Evolutionary conservation across 176 grass and related monocot genomes (phyloP).

Genomic region (Oryza meyeriana): DNA sequence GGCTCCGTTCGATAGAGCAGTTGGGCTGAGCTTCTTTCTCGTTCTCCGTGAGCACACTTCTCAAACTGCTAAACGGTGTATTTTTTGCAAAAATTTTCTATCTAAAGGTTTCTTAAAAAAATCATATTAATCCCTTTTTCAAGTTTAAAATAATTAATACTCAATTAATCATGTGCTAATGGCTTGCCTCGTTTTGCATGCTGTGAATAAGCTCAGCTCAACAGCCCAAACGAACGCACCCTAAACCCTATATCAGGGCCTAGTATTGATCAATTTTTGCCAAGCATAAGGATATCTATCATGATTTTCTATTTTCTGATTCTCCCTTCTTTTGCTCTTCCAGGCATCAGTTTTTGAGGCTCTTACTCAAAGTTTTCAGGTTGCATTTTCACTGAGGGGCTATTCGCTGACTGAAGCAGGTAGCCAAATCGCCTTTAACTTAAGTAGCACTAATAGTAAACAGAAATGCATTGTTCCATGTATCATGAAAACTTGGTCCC

Average conservation of each 20-base stretch:
- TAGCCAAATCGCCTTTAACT: constrained; percentile 28
- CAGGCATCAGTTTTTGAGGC: constrained; percentile 88
- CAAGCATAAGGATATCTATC: neutral
- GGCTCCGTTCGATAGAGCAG: no score
- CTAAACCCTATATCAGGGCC: neutral
- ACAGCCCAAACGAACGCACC: no score
- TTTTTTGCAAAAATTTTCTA: no score
- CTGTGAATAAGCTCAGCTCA: no score
- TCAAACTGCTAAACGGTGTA: no score
- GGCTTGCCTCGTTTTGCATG: no score
- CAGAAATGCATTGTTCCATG: neutral
- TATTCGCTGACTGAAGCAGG: constrained; percentile 70
- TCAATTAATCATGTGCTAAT: no score
- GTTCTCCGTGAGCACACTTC: no score
- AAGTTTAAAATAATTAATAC: no score
- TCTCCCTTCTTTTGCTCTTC: constrained; percentile 41
- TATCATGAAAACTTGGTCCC: neutral
- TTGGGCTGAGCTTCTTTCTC: no score
- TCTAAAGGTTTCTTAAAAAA: no score
- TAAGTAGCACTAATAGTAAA: constrained; percentile 17
- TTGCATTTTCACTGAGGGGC: constrained; percentile 83
- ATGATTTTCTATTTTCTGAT: constrained; percentile 27
- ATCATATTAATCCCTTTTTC: no score
- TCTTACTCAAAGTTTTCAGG: constrained; percentile 90
- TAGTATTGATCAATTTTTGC: neutral